Base-by-base conservation (phyloP, 2,329 filamentous ascomycete genomes). In the Aspergillus sp. region DNA sequence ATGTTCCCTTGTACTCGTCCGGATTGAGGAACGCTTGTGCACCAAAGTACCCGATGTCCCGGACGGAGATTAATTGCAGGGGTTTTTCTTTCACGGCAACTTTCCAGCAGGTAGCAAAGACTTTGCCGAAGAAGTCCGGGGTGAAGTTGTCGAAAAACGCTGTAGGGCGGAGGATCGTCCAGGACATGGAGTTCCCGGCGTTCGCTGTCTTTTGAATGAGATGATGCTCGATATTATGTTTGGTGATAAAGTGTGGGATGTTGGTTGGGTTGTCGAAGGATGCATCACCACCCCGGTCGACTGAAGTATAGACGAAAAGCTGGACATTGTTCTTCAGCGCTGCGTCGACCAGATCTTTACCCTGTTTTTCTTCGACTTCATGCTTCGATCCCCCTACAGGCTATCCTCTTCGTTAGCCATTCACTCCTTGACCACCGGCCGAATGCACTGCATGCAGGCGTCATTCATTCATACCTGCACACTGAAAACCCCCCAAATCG, bases 221-320 rank as follows among this genome's bases (percentile, higher is more conserved):
- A 52, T 85, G 71, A 44, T 75, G 65, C 64, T 86, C 83, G 55
- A 85, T 80, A 7, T 73, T 62, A 54, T 79, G 73, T 60, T 86
- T 86, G 54, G 64, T 72, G 48, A 72, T 71, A 60, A 86, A 86
- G 61, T 86, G 81, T 0, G 79, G 77, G 41, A 85, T 71, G 0
- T 70, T 57, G 0, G 81, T 83, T 0, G 73, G 67, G 4, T 73
- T 71, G 56, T 75, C 73, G 41, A 72, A 75, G 4, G 70, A 71
- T 2, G 65, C 64, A 35, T 77, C 73, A 41, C 81, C 80, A 39
- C 80, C 79, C 35, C 82, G 78, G 52, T 85, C 82, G 28, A 83
- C 79, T 44, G 74, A 79, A 29, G 73, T 77, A 65, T 83, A 85
- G 40, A 86, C 74, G 54, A 85, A 82, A 57, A 80, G 75, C 48